Conservation (phyloP, 805 yeast genomes). For the Suhomyces emberorum region DNA sequence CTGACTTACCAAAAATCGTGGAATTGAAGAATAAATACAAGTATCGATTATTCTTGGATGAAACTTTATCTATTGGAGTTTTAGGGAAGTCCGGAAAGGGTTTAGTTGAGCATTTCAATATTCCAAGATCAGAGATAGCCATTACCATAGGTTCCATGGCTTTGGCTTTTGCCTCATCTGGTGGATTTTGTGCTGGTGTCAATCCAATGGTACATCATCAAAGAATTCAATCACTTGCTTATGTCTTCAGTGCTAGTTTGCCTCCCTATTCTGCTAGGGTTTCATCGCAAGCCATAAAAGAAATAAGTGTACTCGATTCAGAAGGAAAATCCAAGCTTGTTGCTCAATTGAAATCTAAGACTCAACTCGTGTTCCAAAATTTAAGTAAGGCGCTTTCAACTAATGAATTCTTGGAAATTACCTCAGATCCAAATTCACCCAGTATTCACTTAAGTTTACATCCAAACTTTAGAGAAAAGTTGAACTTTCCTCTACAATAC, state of each 20-base stretch:
- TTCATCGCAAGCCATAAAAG: constrained; percentile 50
- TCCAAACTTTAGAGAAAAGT: constrained; percentile 40
- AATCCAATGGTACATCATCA: constrained; percentile 85
- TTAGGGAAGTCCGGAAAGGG: constrained; percentile 87
- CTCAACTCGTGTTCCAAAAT: constrained; percentile 29
- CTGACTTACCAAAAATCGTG: constrained; percentile 63
- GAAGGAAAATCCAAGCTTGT: constrained; percentile 34
- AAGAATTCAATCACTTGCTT: constrained; percentile 84
- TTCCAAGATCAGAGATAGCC: constrained; percentile 72
- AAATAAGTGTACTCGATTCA: constrained; percentile 37
- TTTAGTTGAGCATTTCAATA: constrained; percentile 64
- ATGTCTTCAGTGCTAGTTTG: constrained; percentile 89
- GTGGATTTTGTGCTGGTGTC: constrained; percentile 92
- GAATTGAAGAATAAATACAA: constrained; percentile 78
- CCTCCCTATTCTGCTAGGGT: constrained; percentile 86
- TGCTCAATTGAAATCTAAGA: constrained; percentile 9
- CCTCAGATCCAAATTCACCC: constrained; percentile 62
- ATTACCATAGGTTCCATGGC: constrained; percentile 88
- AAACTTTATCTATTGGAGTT: constrained; percentile 80
- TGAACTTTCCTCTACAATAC: constrained; percentile 48
- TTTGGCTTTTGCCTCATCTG: constrained; percentile 74
- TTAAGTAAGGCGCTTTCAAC: constrained; percentile 37
- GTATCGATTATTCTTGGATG: constrained; percentile 85
- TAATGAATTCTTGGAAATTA: constrained; percentile 45
- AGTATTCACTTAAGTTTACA: constrained; percentile 62